Evolutionary conservation across 345 rosid species (phyloP).

Genomic region (Excoecaria agallocha): DNA sequence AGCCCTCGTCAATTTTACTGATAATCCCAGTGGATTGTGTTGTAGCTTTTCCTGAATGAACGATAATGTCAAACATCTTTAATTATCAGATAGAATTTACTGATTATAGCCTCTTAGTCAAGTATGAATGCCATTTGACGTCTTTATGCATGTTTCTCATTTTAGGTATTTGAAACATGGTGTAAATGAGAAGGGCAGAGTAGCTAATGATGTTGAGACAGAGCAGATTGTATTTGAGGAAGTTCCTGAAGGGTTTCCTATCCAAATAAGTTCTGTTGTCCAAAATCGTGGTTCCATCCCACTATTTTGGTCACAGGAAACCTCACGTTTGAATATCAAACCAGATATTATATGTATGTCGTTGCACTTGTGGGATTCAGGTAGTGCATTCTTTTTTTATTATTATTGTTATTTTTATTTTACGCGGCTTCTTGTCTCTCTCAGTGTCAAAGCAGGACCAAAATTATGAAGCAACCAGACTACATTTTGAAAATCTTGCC

Average conservation of each 20-base stretch:
- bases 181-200: conserved; percentile 89
- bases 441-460: conserved; percentile 87
- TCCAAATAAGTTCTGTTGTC: no score
- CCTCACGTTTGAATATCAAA: no score
- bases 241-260: conserved; percentile 69
- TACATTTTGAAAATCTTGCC: conserved; percentile 88
- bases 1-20: not conserved
- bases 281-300: no score
- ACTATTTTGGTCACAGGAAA: no score
- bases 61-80: not conserved
- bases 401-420: not conserved
- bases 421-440: conserved; percentile 23
- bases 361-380: conserved; percentile 18
- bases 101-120: not conserved
- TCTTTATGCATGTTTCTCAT: not conserved
- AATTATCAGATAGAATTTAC: not conserved
- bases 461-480: conserved; percentile 85
- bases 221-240: conserved; percentile 92
- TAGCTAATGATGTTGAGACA: conserved; percentile 98
- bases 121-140: conserved; percentile 1
- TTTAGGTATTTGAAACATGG: conserved; percentile 94
- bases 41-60: not conserved
- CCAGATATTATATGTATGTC: conserved; percentile 73
- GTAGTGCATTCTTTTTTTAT: conserved; percentile 6
- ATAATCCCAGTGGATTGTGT: not conserved